These are phyloP conservation scores for Apophysomyces sp. DNA, from an alignment of 371 early-diverging fungal genomes.

Conservation along the genomic window DNA sequence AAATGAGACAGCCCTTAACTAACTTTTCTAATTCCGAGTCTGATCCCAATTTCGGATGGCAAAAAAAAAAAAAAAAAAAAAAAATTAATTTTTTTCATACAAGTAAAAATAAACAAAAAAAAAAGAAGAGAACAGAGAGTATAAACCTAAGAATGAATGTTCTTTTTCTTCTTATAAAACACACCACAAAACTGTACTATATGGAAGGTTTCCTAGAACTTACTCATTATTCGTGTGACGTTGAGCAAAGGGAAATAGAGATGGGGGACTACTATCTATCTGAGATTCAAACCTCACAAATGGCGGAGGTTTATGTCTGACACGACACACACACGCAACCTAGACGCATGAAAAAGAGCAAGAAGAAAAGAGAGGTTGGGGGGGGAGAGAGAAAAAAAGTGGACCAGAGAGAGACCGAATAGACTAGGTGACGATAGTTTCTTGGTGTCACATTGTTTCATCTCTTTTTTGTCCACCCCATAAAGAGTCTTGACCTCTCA, in stretches of 20 bases:
- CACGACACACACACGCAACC: background rate
- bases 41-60: background rate
- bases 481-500: background rate
- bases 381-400: background rate
- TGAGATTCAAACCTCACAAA: background rate
- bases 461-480: background rate
- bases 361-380: background rate
- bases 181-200: background rate
- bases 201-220: too few relatives aligned
- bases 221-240: background rate
- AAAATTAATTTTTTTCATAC: background rate
- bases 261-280: background rate
- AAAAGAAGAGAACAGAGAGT: background rate
- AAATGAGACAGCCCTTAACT: background rate
- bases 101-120: background rate
- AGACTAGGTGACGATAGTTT: background rate
- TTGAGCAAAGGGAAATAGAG: background rate
- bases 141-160: background rate
- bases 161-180: background rate
- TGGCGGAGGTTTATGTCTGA: background rate
- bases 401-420: too few relatives aligned
- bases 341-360: slow-evolving; percentile 1
- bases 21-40: background rate
- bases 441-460: background rate
- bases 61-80: background rate